A percentile compares a stretch with the other conserved stretches of the same genome.
These are phyloP conservation scores for Epichloe gansuensis DNA, from an alignment of 2,329 filamentous ascomycete genomes.

Conservation along the genomic window DNA sequence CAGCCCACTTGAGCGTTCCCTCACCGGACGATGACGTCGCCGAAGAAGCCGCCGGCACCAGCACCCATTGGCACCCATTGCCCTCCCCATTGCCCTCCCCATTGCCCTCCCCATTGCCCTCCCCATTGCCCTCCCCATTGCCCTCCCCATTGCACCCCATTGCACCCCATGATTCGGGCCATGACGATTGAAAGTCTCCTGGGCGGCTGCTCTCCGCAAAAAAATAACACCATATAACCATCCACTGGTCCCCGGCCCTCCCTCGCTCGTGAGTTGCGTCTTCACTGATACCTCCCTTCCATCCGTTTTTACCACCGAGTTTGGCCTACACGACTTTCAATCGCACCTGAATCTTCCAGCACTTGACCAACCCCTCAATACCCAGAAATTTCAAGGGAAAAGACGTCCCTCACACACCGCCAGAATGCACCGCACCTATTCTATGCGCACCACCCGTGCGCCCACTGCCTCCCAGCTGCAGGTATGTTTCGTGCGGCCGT, in stretches of 20 bases:
- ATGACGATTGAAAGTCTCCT: not conserved
- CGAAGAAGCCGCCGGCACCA: constrained; percentile 2
- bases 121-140: constrained; percentile 4
- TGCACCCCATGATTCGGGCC: not conserved
- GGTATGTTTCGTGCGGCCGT: constrained; percentile 21
- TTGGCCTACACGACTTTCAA: not conserved
- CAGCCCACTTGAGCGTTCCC: not conserved
- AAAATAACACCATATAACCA: constrained; percentile 8
- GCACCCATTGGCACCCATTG: not conserved
- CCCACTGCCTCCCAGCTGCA: constrained; percentile 76
- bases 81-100: constrained; percentile 5
- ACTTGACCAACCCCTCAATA: not conserved
- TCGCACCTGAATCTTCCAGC: not conserved
- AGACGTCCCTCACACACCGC: constrained; percentile 11
- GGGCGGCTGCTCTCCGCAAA: constrained; percentile 1
- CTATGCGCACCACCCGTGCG: constrained; percentile 93
- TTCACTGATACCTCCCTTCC: not conserved
- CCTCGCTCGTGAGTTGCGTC: not conserved
- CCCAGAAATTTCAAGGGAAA: constrained; percentile 4
- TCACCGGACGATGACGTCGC: constrained; percentile 11
- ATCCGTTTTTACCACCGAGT: not conserved
- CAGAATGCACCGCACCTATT: constrained; percentile 95
- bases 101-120: constrained; percentile 5
- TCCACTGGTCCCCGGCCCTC: constrained; percentile 3
- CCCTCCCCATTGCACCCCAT: constrained; percentile 5